Conservation (phyloP, 495 filamentous ascomycete species). For the Diplogelasinospora grovesii region DNA sequence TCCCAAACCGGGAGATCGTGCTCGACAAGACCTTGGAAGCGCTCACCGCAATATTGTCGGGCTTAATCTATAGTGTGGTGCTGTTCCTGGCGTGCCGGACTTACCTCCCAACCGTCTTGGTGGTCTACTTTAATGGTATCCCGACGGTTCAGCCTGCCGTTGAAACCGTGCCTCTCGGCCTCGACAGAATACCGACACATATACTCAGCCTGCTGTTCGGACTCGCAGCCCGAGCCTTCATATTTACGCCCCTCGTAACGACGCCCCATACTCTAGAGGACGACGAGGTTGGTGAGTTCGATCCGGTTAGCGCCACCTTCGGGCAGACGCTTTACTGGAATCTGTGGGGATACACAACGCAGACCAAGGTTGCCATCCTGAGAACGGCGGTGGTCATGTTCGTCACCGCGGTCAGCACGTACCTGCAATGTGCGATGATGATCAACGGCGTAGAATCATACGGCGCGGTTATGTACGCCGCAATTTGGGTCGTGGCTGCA, state of each 20-base stretch:
- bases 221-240: constrained; percentile 60
- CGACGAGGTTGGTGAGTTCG: constrained; percentile 35
- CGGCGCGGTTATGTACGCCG: constrained; percentile 64
- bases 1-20: constrained; percentile 64
- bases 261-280: constrained; percentile 34
- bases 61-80: constrained; percentile 59
- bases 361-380: constrained; percentile 57
- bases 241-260: constrained; percentile 63
- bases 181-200: constrained; percentile 45
- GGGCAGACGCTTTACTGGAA: constrained; percentile 56
- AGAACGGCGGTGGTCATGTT: constrained; percentile 57
- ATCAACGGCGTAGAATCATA: constrained; percentile 58
- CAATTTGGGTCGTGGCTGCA: constrained; percentile 60
- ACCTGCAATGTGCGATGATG: constrained; percentile 53
- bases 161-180: constrained; percentile 46
- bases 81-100: constrained; percentile 57
- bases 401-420: constrained; percentile 54
- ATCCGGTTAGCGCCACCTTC: constrained; percentile 48
- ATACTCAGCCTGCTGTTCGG: constrained; percentile 44
- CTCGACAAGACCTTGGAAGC: constrained; percentile 55
- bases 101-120: constrained; percentile 60
- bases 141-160: constrained; percentile 58
- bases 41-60: constrained; percentile 57
- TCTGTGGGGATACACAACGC: constrained; percentile 53
- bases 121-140: constrained; percentile 63